phyloP scores from a whole-genome alignment of 257 asterid species.

The Paraleonurus japonicus region DNA sequence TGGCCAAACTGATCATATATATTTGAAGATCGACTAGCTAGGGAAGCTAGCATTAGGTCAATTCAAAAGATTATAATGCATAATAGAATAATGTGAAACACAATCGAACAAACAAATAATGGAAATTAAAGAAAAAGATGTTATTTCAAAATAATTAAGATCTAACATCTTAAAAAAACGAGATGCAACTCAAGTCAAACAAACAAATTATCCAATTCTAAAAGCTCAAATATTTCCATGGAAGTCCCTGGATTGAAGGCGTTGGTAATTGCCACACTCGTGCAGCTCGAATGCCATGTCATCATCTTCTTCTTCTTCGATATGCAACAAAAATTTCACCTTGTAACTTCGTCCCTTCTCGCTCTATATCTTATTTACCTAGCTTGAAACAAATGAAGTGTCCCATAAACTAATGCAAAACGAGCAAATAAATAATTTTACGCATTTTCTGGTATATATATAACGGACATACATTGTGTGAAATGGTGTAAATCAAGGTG shows the following conservation, averaged over 20 bases:
- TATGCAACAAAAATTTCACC: slow-evolving; percentile 8
- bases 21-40: too few relatives aligned
- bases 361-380: slow-evolving; percentile 11
- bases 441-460: neutral
- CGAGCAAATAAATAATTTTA: neutral
- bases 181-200: neutral
- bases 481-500: slow-evolving; percentile 43
- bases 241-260: neutral
- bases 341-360: slow-evolving; percentile 14
- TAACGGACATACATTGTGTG: slow-evolving; percentile 14
- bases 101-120: neutral
- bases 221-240: neutral
- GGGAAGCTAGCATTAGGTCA: neutral
- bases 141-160: slow-evolving; percentile 12
- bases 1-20: too few relatives aligned
- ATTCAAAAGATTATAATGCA: neutral
- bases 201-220: slow-evolving; percentile 8
- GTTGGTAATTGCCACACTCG: neutral
- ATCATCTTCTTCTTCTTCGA: neutral
- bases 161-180: slow-evolving; percentile 4
- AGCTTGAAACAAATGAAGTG: neutral
- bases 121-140: neutral
- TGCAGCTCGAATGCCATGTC: neutral
- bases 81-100: neutral
- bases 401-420: neutral